Evolutionary conservation across 768 basidiomycete species (phyloP), one percentile per base, ranked within the genome.

Genomic region (Mycena capillaripes): DNA sequence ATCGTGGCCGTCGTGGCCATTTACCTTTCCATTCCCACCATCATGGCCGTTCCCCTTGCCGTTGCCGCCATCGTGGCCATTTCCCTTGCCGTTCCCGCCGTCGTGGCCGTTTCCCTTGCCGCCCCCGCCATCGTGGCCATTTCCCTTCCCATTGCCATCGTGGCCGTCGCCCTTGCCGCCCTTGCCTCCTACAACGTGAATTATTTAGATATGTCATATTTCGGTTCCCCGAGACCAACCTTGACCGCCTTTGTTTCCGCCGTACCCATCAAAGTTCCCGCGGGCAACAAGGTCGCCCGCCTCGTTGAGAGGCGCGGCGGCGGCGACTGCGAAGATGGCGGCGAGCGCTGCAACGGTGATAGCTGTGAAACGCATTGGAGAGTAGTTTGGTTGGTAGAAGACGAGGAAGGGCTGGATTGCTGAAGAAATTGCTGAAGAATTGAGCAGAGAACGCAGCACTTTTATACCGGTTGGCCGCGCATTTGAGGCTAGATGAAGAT

Each of bases 351-450:
- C 64, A 23, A 66, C 12, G 21, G 65, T 58, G 30, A 56, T 32
- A 27, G 56, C 12, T 46, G 65, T 14, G 56, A 66, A 58, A 48
- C 65, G 55, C 65, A 66, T 66, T 44, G 34, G 42, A 46, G 42
- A 46, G 14, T 17, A 48, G 38, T 46, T 46, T 32, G 53, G 25
- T 23, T 64, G 48, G n/a, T 38, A 38, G 44, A 21, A 30, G 64
- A 12, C 34, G 32, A 58, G 40, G 56, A 60, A 56, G 64, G 44
- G 64, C 64, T 66, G 64, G 40, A n/a, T n/a, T n/a, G n/a, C n/a
- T n/a, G 65, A 21, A 38, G 64, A 67, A 10, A 66, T 19, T 66
- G 65, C 56, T 66, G 65, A 21, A 38, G 64, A 67, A 10, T 61
- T 14, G 42, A 19, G 44, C 19, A 46, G 57, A 25, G 27, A n/a